A percentile compares a stretch with the other conserved stretches of the same genome.
phyloP scores from a whole-genome alignment of 805 yeast genomes.

The Saccharomycopsis fibuligera region DNA sequence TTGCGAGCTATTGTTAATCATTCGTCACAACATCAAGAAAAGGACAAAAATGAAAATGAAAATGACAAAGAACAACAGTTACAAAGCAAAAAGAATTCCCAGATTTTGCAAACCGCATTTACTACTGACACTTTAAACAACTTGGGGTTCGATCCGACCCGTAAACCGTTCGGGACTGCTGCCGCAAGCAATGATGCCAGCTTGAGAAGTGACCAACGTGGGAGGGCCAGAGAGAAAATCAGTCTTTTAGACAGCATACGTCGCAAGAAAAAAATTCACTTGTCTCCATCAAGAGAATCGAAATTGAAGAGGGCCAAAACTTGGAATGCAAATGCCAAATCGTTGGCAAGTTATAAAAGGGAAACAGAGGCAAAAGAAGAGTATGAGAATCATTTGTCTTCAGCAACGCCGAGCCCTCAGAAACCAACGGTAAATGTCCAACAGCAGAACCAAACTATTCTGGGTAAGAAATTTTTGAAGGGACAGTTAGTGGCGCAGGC shows the following conservation, averaged over 20 bases:
- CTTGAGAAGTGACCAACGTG: slow-evolving; percentile 13
- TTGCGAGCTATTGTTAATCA: too few species aligned
- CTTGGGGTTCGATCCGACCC: slow-evolving; percentile 47
- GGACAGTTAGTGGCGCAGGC: too few species aligned
- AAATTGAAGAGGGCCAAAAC: slow-evolving; percentile 25
- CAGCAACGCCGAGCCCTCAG: slow-evolving; percentile 1
- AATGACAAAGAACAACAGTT: slow-evolving; percentile 6
- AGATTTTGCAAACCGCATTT: slow-evolving; percentile 33
- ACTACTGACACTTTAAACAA: slow-evolving; percentile 34
- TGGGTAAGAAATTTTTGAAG: too few species aligned
- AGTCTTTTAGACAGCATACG: slow-evolving; percentile 27
- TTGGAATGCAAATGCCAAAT: slow-evolving; percentile 23
- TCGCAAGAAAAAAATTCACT: slow-evolving; percentile 29
- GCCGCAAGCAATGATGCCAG: slow-evolving; percentile 20
- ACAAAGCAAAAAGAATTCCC: slow-evolving; percentile 24
- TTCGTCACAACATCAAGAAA: too few species aligned
- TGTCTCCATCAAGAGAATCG: slow-evolving; percentile 30
- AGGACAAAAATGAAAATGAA: slow-evolving; percentile 25
- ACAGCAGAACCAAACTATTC: background rate
- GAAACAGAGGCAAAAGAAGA: slow-evolving; percentile 22
- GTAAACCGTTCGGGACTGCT: slow-evolving; percentile 23
- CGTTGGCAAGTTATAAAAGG: slow-evolving; percentile 27
- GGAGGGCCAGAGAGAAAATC: slow-evolving; percentile 22
- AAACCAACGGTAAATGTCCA: background rate
- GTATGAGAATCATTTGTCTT: slow-evolving; percentile 6